A percentile compares a stretch with the other conserved stretches of the same genome.
These are phyloP conservation scores for Saccharomyces paradoxus DNA, from an alignment of 805 yeast species.

Conservation along the genomic window DNA sequence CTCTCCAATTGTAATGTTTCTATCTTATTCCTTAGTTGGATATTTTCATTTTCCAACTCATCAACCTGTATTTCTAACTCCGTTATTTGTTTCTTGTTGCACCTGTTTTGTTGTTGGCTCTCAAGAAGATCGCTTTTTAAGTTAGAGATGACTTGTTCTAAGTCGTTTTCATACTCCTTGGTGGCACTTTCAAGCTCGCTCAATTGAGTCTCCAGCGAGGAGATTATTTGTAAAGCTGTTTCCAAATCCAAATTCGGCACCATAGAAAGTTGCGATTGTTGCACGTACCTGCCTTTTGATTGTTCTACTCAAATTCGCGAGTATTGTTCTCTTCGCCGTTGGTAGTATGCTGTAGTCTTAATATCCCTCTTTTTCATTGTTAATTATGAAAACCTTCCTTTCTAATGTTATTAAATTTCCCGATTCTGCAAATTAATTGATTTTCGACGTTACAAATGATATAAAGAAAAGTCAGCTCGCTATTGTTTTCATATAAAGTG, in stretches of 20 bases:
- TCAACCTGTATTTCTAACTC: slow-evolving; percentile 13
- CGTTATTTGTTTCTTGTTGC: slow-evolving; percentile 4
- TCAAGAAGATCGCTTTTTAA: slow-evolving; percentile 5
- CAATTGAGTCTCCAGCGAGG: slow-evolving; percentile 10
- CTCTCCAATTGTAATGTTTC: slow-evolving; percentile 7
- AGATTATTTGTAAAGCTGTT: slow-evolving; percentile 3
- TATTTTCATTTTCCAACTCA: slow-evolving; percentile 15
- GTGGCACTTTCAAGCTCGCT: slow-evolving; percentile 14
- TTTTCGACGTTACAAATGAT: not conserved
- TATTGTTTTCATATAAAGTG: not conserved
- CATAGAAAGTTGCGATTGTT: not conserved
- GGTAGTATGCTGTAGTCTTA: not conserved
- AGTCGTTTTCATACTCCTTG: slow-evolving; percentile 17
- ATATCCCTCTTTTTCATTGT: not conserved
- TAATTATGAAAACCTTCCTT: not conserved
- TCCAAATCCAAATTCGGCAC: not conserved
- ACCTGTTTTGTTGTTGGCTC: not conserved
- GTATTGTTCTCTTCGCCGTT: not conserved
- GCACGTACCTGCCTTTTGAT: not conserved
- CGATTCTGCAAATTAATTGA: not conserved
- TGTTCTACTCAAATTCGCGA: not conserved
- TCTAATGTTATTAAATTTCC: not conserved
- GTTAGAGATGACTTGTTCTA: slow-evolving; percentile 12
- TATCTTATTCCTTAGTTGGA: slow-evolving; percentile 5
- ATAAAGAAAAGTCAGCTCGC: not conserved